These are phyloP conservation scores for Populus simonii DNA, from an alignment of 345 rosid genomes.

Conservation along the genomic window DNA sequence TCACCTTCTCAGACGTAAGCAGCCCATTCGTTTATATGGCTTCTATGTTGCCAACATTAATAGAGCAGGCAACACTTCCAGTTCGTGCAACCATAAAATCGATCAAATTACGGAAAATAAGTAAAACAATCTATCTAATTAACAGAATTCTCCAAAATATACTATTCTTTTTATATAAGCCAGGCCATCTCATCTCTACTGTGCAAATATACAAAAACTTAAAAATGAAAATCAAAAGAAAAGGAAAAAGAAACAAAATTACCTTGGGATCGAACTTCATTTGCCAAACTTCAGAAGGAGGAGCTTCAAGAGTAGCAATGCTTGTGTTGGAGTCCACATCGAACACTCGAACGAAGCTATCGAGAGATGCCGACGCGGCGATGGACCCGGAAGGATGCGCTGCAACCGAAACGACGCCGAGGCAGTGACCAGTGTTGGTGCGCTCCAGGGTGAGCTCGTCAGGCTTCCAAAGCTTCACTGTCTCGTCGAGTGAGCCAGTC, in stretches of 20 bases:
- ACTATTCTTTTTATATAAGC: too few relatives aligned
- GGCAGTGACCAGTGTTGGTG: slow-evolving; percentile 85
- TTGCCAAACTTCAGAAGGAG: slow-evolving; percentile 97
- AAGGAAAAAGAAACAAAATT: too few relatives aligned
- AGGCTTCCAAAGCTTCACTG: slow-evolving; percentile 77
- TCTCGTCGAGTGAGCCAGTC: slow-evolving; percentile 93
- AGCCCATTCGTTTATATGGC: background rate
- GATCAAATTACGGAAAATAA: too few relatives aligned
- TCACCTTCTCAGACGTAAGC: too few relatives aligned
- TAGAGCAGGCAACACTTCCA: background rate
- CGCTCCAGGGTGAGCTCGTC: slow-evolving; percentile 76
- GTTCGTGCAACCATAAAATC: background rate
- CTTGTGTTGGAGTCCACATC: slow-evolving; percentile 90
- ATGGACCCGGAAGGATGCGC: slow-evolving; percentile 94
- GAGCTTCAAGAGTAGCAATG: slow-evolving; percentile 88
- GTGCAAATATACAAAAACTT: background rate
- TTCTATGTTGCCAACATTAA: background rate
- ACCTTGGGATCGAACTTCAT: slow-evolving; percentile 96
- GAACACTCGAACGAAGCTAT: slow-evolving; percentile 89
- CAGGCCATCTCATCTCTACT: too few relatives aligned
- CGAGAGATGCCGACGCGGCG: slow-evolving; percentile 92
- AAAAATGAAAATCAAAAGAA: background rate
- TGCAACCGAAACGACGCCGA: slow-evolving; percentile 91
- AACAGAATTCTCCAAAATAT: too few relatives aligned
- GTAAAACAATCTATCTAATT: too few relatives aligned